A percentile compares a stretch with the other conserved stretches of the same genome.
phyloP scores from a whole-genome alignment of 2,329 filamentous ascomycete genomes.

The Talaromyces sp. region DNA sequence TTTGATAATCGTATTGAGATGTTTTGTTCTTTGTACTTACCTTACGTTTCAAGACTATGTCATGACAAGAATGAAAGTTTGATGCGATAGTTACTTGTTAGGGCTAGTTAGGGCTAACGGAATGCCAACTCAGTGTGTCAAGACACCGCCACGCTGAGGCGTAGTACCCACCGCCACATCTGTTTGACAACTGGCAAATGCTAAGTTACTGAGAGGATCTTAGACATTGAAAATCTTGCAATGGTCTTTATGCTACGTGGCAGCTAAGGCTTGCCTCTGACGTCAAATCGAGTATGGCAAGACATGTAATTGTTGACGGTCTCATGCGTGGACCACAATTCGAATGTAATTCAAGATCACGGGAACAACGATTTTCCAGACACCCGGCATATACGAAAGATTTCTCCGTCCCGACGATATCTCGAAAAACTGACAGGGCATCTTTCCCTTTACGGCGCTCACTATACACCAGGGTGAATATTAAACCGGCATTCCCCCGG shows the following conservation, averaged over 20 bases:
- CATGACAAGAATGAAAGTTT: background rate
- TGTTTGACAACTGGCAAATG: slow-evolving; percentile 13
- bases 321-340: background rate
- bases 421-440: background rate
- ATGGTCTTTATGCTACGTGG: background rate
- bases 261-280: background rate
- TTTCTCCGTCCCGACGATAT: background rate
- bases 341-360: background rate
- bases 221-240: background rate
- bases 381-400: background rate
- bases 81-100: background rate
- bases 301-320: background rate
- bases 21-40: slow-evolving; percentile 2
- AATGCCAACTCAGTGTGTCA: background rate
- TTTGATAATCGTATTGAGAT: background rate
- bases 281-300: background rate
- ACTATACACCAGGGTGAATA: background rate
- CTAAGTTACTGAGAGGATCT: background rate
- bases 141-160: slow-evolving; percentile 15
- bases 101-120: slow-evolving; percentile 10
- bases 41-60: slow-evolving; percentile 2
- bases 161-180: slow-evolving; percentile 10
- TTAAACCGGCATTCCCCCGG: background rate
- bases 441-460: background rate
- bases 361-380: background rate